Base-by-base conservation (phyloP, 139 green algal genomes). In the Micromonas commoda region DNA sequence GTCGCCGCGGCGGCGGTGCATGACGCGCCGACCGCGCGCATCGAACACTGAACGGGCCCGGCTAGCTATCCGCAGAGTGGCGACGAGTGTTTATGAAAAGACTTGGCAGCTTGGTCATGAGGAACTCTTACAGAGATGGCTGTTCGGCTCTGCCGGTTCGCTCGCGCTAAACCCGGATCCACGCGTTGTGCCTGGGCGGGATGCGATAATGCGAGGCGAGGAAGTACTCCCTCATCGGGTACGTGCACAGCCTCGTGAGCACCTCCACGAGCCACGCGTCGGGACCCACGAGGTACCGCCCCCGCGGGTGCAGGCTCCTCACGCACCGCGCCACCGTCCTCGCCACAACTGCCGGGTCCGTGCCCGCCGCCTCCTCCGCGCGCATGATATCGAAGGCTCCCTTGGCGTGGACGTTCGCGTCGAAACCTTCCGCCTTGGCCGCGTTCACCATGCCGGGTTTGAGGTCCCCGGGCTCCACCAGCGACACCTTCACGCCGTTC, bases 151-250 rank as follows among this genome's bases (percentile, higher is more conserved):
- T n/a, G n/a, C n/a, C n/a, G n/a, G n/a, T n/a, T 16, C 45, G 45
- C 45, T 57, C 45, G 9, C 45, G 9, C 16, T 16, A 57, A 1
- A 73, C 31, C 26, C 66, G 4, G 19, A 39, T 54, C 66, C 31
- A 73, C 9, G 66, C 31, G 2, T 73, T 52, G 66, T 73, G 32
- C 33, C 66, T 0, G 0, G 66, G 66, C 66, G 66, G 66, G 16
- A 73, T n/a, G 31, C 66, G 31, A 52, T 73, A 73, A 52, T 73
- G 66, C 66, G 66, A 39, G 13, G 66, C 66, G 23, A 73, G 37
- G 37, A 73, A 73, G 9, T 33, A 54, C 66, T 73, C 66, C 33
- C 53, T 73, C 31, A 13, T 26, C 66, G 23, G 19, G 33, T 73
- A 52, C 29, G 29, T n/a, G 29, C 6, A 24, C 19, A 39, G 23